Evolutionary conservation across 495 filamentous ascomycete species (phyloP), one percentile per base, ranked within the genome.

Genomic region (Aspergillus nidulans): DNA sequence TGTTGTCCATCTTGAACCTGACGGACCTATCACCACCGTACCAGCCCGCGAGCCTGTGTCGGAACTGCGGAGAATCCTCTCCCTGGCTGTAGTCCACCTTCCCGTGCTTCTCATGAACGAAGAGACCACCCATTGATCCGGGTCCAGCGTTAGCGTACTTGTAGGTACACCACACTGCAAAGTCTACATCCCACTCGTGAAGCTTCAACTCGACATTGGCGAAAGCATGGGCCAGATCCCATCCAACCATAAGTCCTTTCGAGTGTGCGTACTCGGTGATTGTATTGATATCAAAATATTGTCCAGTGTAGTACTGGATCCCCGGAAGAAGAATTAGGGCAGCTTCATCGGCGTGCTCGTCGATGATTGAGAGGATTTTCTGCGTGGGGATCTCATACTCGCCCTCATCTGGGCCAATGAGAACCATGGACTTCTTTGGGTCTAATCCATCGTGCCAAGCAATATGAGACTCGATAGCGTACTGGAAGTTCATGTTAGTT

Each of bases 111-210:
- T 87, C 81, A 64, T 98, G 90, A 19, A 97, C 89, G 60, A 95
- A 98, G 20, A 91, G 69, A 10, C 92, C 91, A 20, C 77, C 92
- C 62, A 95, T 96, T 12, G 83, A 81, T 12, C 94, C 94, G 2
- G 94, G 92, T 0, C 94, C 94, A 47, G 82, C 78, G 65, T 96
- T 97, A 49, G 96, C 81, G 66, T 98, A 98, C 75, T 98, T 98
- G 77, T 98, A 97, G 34, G 82, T 89, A 71, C 94, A 97, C 94
- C 94, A 98, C 19, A 77, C 89, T 2, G 94, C 91, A 43, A 94
- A 94, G 67, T 98, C 94, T 28, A 96, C 91, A 54, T 91, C 82
- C 94, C 94, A 97, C 61, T 90, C 87, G 65, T 96, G 89, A 15
- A 98, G 79, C 26, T 83, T 74, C 15, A 97, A 73, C 1, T 85